Base-by-base conservation (phyloP, 192 early-diverging fungal species). In the Podila horticola region DNA sequence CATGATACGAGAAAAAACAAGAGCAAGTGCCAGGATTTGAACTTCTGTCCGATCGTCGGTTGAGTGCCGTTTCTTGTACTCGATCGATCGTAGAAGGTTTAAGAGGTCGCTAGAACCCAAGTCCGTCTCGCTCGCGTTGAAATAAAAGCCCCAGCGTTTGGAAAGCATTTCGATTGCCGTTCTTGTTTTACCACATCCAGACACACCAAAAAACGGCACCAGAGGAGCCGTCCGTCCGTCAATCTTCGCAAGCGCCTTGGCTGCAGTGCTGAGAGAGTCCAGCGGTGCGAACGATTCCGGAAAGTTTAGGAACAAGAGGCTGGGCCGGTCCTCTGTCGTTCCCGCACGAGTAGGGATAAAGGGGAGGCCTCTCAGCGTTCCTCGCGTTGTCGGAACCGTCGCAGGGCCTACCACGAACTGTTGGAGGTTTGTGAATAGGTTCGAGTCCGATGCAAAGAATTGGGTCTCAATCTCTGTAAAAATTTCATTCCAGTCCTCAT, bases 131-230 rank as follows among this genome's bases (percentile, higher is more conserved):
- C 66, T 69, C 29, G 60, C 74, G 13, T 64, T 69, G 58, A 76
- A 76, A 57, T 76, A 76, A 20, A 76, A 76, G 41, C 74, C 74
- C 74, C 74, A 70, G 41, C 69, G 38, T 38, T 70, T 70, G 63
- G 57, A 66, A 15, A 76, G 64, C 52, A 76, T 60, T 64, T 76
- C 63, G 34, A 76, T 64, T 31, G 68, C 33, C 4, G 67, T 66
- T 41, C 68, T 64, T 45, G 74, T 76, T 70, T 76, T 76, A 22
- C 74, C 74, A 61, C 74, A 76, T 8, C 74, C 67, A 60, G 63
- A 57, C 26, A 75, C 74, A 24, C 66, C 74, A 12, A 75, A 59
- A 33, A 69, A 12, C 1, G 60, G 51, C 26, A 68, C 20, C 33
- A 68, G 51, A 19, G 61, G 74, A 64, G 64, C 58, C n/a, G 30